These are phyloP conservation scores for Venturia pyrina DNA, from an alignment of 2,329 filamentous ascomycete genomes.

Conservation along the genomic window DNA sequence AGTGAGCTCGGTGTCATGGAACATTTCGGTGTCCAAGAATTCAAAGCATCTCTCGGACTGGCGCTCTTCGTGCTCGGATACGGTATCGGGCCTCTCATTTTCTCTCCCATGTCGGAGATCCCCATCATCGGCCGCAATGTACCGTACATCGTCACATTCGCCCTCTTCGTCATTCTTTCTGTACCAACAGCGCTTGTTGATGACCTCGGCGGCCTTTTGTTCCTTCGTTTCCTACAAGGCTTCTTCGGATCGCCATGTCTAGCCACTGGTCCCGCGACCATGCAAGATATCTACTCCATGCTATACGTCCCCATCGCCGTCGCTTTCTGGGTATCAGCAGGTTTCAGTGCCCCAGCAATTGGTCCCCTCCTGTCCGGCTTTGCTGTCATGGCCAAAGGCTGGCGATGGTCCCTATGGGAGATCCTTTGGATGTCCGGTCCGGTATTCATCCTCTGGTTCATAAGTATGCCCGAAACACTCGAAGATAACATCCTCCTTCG, in stretches of 20 bases:
- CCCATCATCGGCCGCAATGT: slow-evolving; percentile 40
- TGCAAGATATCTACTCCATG: slow-evolving; percentile 37
- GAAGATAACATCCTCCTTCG: slow-evolving; percentile 49
- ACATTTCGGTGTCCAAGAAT: slow-evolving; percentile 35
- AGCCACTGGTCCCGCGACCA: slow-evolving; percentile 43
- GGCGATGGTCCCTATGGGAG: slow-evolving; percentile 22
- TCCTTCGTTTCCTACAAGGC: slow-evolving; percentile 42
- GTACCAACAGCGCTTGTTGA: slow-evolving; percentile 37
- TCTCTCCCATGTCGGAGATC: slow-evolving; percentile 38
- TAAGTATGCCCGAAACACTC: slow-evolving; percentile 36
- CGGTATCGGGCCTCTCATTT: slow-evolving; percentile 34
- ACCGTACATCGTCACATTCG: slow-evolving; percentile 36
- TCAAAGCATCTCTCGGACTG: slow-evolving; percentile 39
- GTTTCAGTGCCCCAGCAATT: slow-evolving; percentile 25
- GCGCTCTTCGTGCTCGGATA: slow-evolving; percentile 42
- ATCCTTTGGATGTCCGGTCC: slow-evolving; percentile 19
- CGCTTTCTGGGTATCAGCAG: slow-evolving; percentile 33
- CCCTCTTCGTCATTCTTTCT: slow-evolving; percentile 40
- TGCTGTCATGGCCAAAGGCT: slow-evolving; percentile 17
- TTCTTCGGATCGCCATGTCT: slow-evolving; percentile 48
- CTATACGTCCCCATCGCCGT: slow-evolving; percentile 35
- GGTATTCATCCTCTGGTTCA: slow-evolving; percentile 20
- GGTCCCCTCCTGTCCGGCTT: slow-evolving; percentile 20
- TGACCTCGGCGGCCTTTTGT: slow-evolving; percentile 44
- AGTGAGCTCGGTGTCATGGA: slow-evolving; percentile 31